Evolutionary conservation across 2,329 filamentous ascomycete genomes (phyloP).

Genomic region (Penicillium verrucosum): DNA sequence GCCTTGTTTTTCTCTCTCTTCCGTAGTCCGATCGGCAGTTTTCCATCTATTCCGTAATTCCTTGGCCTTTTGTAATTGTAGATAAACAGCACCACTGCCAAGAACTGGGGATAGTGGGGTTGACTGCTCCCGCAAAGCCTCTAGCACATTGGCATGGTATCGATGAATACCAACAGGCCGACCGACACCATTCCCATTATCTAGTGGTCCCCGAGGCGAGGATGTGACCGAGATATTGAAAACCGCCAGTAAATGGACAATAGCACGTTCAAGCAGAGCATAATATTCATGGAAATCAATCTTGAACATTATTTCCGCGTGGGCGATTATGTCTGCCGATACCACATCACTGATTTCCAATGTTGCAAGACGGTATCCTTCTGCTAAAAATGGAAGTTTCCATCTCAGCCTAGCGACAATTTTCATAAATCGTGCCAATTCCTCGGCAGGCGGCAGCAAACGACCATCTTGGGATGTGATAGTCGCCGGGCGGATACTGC

Average conservation of each 20-base stretch:
- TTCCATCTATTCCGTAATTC: slow-evolving; percentile 72
- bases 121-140: slow-evolving; percentile 54
- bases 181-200: slow-evolving; percentile 25
- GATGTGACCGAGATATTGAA: slow-evolving; percentile 56
- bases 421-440: slow-evolving; percentile 58
- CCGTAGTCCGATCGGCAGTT: slow-evolving; percentile 53
- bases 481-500: not conserved
- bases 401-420: slow-evolving; percentile 60
- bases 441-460: slow-evolving; percentile 32
- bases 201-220: slow-evolving; percentile 9
- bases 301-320: slow-evolving; percentile 68
- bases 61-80: slow-evolving; percentile 64
- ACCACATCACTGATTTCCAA: slow-evolving; percentile 25
- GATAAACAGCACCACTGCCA: slow-evolving; percentile 54
- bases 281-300: slow-evolving; percentile 77
- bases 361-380: slow-evolving; percentile 54
- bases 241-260: slow-evolving; percentile 64
- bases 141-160: slow-evolving; percentile 69
- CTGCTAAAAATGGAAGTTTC: slow-evolving; percentile 61
- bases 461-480: not conserved
- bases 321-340: slow-evolving; percentile 21
- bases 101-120: slow-evolving; percentile 58
- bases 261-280: slow-evolving; percentile 66
- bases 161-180: slow-evolving; percentile 45
- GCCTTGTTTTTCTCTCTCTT: slow-evolving; percentile 25